A percentile compares a stretch with the other conserved stretches of the same genome.
phyloP scores from a whole-genome alignment of 176 grass and related monocot species.

The Areca catechu region DNA sequence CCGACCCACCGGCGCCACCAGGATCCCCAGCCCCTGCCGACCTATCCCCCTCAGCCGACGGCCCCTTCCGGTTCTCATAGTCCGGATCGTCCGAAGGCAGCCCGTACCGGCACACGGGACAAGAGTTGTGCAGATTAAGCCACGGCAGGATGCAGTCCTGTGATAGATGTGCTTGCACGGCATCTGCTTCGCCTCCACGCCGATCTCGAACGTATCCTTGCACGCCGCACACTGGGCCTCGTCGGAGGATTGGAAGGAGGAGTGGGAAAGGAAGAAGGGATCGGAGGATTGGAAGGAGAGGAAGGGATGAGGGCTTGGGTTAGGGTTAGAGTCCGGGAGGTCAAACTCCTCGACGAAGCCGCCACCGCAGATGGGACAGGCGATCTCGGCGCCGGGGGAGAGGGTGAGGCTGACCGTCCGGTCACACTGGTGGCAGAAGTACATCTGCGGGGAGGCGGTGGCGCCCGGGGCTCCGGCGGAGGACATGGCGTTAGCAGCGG shows the following conservation, averaged over 20 bases:
- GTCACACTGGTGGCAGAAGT: slow-evolving; percentile 88
- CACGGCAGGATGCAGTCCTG: slow-evolving; percentile 70
- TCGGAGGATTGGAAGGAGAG: slow-evolving; percentile 16
- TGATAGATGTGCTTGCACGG: slow-evolving; percentile 96
- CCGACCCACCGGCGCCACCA: neutral
- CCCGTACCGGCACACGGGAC: slow-evolving; percentile 90
- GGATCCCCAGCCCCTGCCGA: neutral
- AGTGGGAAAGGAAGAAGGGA: slow-evolving; percentile 25
- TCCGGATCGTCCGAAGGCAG: slow-evolving; percentile 82
- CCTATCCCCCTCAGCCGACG: neutral
- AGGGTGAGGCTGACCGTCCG: slow-evolving; percentile 51
- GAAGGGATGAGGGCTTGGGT: slow-evolving; percentile 44
- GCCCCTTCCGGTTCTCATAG: slow-evolving; percentile 47
- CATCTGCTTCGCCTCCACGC: slow-evolving; percentile 73
- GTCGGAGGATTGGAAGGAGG: slow-evolving; percentile 24
- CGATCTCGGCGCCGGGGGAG: slow-evolving; percentile 37
- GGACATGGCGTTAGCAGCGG: slow-evolving; percentile 30
- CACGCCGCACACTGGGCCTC: slow-evolving; percentile 77
- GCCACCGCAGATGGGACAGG: slow-evolving; percentile 71
- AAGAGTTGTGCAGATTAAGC: slow-evolving; percentile 94
- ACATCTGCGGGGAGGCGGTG: slow-evolving; percentile 47
- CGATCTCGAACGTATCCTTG: slow-evolving; percentile 80
- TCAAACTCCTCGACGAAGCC: slow-evolving; percentile 89
- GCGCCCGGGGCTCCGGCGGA: slow-evolving; percentile 28
- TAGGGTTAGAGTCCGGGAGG: slow-evolving; percentile 44